phyloP scores from a whole-genome alignment of 192 early-diverging fungal species.

The Anaeromyces robustus region DNA sequence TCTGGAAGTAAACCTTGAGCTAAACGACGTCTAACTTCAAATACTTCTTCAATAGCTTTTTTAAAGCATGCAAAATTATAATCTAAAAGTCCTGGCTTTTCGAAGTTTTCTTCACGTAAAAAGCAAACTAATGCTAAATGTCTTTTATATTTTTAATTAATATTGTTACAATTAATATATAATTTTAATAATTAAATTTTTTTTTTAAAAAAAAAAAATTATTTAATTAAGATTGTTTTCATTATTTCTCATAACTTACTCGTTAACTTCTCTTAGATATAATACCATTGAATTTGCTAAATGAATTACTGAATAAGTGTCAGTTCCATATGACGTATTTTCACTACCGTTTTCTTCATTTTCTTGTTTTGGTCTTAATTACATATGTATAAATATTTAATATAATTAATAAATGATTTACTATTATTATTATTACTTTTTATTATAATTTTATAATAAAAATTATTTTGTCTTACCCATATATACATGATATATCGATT shows the following conservation, averaged over 20 bases:
- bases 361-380: background rate
- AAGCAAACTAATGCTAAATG: constrained; percentile 60
- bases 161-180: background rate
- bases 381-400: background rate
- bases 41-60: constrained; percentile 65
- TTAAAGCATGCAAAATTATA: constrained; percentile 74
- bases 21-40: constrained; percentile 7
- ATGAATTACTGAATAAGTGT: constrained; percentile 50
- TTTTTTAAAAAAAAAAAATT: constrained; percentile 1
- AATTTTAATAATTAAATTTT: too few relatives aligned
- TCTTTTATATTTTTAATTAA: constrained; percentile 15
- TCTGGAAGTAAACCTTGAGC: background rate
- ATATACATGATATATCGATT: constrained; percentile 65
- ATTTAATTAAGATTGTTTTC: too few relatives aligned
- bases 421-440: background rate
- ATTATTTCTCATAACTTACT: constrained; percentile 43
- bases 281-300: constrained; percentile 66
- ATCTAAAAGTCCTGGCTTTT: constrained; percentile 68
- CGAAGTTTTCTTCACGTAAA: constrained; percentile 64
- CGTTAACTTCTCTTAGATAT: constrained; percentile 58
- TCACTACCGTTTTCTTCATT: constrained; percentile 9
- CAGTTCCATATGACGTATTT: constrained; percentile 10
- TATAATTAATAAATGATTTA: background rate
- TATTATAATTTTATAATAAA: background rate
- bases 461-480: constrained; percentile 28